phyloP scores from a whole-genome alignment of 2,329 filamentous ascomycete species.

The Trichoderma breve region DNA sequence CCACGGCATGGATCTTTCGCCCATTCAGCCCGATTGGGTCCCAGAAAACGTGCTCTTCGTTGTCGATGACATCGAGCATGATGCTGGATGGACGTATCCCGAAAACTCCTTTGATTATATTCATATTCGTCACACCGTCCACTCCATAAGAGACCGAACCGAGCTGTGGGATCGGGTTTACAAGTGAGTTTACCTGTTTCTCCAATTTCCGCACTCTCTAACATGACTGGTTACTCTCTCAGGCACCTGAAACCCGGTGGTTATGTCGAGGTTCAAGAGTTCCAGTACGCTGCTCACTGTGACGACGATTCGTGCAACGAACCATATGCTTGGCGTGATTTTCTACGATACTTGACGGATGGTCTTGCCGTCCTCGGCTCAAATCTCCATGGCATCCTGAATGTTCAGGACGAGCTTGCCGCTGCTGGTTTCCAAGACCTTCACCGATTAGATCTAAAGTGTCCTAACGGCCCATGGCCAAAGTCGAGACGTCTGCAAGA shows the following conservation, averaged over 20 bases:
- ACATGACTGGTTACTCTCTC: neutral
- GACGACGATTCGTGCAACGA: conserved; percentile 46
- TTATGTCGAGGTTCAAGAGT: conserved; percentile 50
- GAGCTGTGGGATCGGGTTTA: conserved; percentile 43
- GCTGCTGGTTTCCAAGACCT: conserved; percentile 44
- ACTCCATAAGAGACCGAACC: conserved; percentile 43
- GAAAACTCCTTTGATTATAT: conserved; percentile 49
- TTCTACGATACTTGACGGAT: conserved; percentile 39
- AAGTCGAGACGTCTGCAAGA: conserved; percentile 41
- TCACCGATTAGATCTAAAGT: conserved; percentile 43
- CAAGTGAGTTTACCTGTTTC: conserved; percentile 33
- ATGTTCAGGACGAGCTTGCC: conserved; percentile 36
- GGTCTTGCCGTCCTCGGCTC: conserved; percentile 44
- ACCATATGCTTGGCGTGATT: conserved; percentile 49
- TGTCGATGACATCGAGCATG: conserved; percentile 52
- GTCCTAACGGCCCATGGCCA: conserved; percentile 50
- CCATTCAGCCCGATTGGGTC: conserved; percentile 52
- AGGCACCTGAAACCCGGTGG: conserved; percentile 53
- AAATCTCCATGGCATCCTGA: conserved; percentile 41
- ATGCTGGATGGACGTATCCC: conserved; percentile 48
- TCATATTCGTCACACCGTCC: conserved; percentile 47
- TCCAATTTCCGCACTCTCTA: neutral
- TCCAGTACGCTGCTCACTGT: conserved; percentile 41
- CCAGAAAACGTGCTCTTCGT: conserved; percentile 52
- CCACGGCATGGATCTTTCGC: conserved; percentile 51